Base-by-base conservation (phyloP, 345 rosid genomes). In the Brassica nigra region DNA sequence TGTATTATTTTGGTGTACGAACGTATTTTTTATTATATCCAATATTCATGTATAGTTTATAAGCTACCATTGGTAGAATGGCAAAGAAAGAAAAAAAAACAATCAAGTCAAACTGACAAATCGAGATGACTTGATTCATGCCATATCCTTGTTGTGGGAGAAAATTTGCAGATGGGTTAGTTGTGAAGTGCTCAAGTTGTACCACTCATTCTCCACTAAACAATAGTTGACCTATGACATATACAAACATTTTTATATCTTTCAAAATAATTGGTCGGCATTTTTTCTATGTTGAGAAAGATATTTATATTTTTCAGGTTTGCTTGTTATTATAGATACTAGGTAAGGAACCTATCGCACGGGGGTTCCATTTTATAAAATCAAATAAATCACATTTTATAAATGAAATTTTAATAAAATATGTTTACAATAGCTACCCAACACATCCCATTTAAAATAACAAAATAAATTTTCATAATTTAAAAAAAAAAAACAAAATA, bases 171-270 rank as follows among this genome's bases (percentile, higher is more conserved):
- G 54, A 44, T 74, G 62, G 30, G 8, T 8, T 23, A 1, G 27
- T 23, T 23, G 28, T 27, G 9, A 30, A 63, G 23, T 63, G 44
- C 28, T 73, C 59, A 27, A 73, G 42, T 44, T 73, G 76, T 33
- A 62, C 62, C 70, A 31, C 49, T 49, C 77, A 73, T 62, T 62
- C 68, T 42, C 68, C 68, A 73, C 68, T 15, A 42, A 42, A 73
- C 76, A 73, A n/a, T 28, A 28, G 67, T 61, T 61, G 76, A 73
- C 67, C 28, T 61, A 59, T 34, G 42, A 23, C 76, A 6, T 39
- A 73, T 28, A 73, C 37, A 23, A 37, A 37, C 29, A 23, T 29
- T n/a, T 37, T 23, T 36, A 65, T 71, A 71, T 71, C 27, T 71
- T 65, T 34, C 68, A 16, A 4, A 15, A 15, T 16, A 36, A 18